Base-by-base conservation (phyloP, 352 stramenopile species). In the Pythium grandisporangium region DNA sequence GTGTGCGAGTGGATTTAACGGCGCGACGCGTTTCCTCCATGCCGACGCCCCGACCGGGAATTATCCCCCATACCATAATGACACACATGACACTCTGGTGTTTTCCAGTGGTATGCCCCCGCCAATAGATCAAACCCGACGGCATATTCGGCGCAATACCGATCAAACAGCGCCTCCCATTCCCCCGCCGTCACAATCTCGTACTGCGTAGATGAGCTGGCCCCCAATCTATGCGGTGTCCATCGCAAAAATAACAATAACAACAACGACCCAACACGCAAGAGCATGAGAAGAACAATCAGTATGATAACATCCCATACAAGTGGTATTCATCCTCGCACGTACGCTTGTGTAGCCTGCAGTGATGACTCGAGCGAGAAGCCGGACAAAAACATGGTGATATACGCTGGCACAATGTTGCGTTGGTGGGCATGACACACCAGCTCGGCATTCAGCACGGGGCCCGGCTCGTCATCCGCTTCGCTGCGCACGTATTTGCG, bases 381-480 rank as follows among this genome's bases (percentile, higher is more conserved):
- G 4, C 78, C 81, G 1, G 69, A 84, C 44, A 93, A 58, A 55
- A 93, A 93, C 61, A 93, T 84, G 22, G 73, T 89, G 39, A 93
- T 83, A 44, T 89, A 87, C 10, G 74, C 63, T 30, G 81, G 81
- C 33, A 92, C 68, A 34, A 93, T 80, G 8, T 77, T 78, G 14
- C 70, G 68, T 39, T 84, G 70, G 53, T 93, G 81, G 13, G 76
- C 74, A 27, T 81, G 41, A 33, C 81, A 93, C 38, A 92, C 73
- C 20, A 93, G 55, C 55, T 88, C 73, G 2, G 75, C 64, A 46
- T 91, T 93, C 2, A 90, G 43, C 37, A 93, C 84, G 13, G 81
- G 81, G 0, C 78, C 81, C 0, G 81, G 81, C 12, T 49, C 48
- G 6, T 69, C 63, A 27, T 91, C 61, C 3, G 42, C 55, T 20